Evolutionary conservation across 352 stramenopile species (phyloP).

Genomic region (Phytophthora crassamura): DNA sequence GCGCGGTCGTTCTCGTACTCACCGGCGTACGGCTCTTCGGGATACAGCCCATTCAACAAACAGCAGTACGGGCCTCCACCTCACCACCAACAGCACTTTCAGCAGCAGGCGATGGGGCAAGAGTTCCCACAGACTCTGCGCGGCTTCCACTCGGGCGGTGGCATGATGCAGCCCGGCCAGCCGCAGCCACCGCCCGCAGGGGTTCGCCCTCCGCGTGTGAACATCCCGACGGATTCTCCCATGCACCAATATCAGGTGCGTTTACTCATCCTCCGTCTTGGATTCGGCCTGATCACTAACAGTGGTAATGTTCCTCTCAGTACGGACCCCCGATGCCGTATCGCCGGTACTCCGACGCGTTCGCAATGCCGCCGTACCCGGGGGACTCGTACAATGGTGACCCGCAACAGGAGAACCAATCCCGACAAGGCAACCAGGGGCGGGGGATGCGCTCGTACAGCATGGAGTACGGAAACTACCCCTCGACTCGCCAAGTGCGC

Average conservation of each 20-base stretch:
- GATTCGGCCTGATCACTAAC: slow-evolving; percentile 10
- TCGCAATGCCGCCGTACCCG: slow-evolving; percentile 63
- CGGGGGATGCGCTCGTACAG: slow-evolving; percentile 78
- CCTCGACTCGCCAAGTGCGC: slow-evolving; percentile 59
- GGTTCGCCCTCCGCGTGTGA: slow-evolving; percentile 72
- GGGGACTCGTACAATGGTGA: slow-evolving; percentile 54
- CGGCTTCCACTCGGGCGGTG: slow-evolving; percentile 52
- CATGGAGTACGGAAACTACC: slow-evolving; percentile 71
- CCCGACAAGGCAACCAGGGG: slow-evolving; percentile 48
- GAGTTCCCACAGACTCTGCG: slow-evolving; percentile 71
- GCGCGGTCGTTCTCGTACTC: slow-evolving; percentile 85
- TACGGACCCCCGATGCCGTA: slow-evolving; percentile 64
- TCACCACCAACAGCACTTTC: slow-evolving; percentile 57
- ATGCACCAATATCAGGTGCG: slow-evolving; percentile 77
- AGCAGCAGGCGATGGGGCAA: slow-evolving; percentile 40
- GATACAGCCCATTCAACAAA: slow-evolving; percentile 59
- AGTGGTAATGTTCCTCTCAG: slow-evolving; percentile 12
- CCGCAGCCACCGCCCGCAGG: slow-evolving; percentile 38
- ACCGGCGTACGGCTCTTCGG: slow-evolving; percentile 54
- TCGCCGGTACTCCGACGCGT: slow-evolving; percentile 80
- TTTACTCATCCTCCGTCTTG: slow-evolving; percentile 8
- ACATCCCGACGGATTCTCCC: slow-evolving; percentile 67
- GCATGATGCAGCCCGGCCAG: slow-evolving; percentile 47
- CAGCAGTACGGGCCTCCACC: slow-evolving; percentile 50
- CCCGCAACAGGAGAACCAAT: slow-evolving; percentile 57